Evolutionary conservation across 73 alveolate genomes (phyloP).

Genomic region (Paramecium biaurelia): DNA sequence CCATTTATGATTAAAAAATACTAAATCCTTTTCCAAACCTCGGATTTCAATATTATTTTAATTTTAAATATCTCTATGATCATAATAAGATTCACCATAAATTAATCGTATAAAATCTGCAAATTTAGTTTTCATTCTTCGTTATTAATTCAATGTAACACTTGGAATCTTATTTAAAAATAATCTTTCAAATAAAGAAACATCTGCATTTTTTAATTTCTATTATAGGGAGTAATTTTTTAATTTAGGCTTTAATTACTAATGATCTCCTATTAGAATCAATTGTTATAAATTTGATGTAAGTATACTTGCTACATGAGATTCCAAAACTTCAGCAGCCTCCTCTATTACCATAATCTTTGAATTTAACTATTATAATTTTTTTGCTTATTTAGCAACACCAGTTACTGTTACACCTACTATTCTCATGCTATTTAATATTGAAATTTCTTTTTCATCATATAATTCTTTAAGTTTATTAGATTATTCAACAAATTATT

Average conservation of each 20-base stretch:
- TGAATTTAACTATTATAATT: conserved; percentile 71
- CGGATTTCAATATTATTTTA: conserved; percentile 54
- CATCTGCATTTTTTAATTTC: conserved; percentile 69
- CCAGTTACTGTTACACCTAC: conserved; percentile 95
- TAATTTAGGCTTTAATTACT: conserved; percentile 77
- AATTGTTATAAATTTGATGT: conserved; percentile 70
- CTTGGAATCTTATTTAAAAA: conserved; percentile 66
- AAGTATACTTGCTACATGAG: conserved; percentile 75
- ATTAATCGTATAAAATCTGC: conserved; percentile 80
- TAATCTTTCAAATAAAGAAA: conserved; percentile 87
- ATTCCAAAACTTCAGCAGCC: conserved; percentile 94
- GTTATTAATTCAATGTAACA: conserved; percentile 69
- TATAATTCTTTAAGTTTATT: not conserved
- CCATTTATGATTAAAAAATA: conserved; percentile 73
- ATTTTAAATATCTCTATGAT: conserved; percentile 53
- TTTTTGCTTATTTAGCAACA: conserved; percentile 76
- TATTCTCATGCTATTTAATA: conserved; percentile 44
- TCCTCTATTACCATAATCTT: conserved; percentile 86
- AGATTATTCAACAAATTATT: not conserved
- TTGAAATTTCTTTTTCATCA: not conserved
- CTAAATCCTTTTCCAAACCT: conserved; percentile 72
- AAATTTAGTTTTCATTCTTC: conserved; percentile 88
- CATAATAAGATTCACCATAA: conserved; percentile 67
- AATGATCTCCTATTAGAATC: conserved; percentile 92
- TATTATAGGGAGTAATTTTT: conserved; percentile 66